These are phyloP conservation scores for Haplosporangium sp. DNA, from an alignment of 371 early-diverging fungal genomes.

Conservation along the genomic window DNA sequence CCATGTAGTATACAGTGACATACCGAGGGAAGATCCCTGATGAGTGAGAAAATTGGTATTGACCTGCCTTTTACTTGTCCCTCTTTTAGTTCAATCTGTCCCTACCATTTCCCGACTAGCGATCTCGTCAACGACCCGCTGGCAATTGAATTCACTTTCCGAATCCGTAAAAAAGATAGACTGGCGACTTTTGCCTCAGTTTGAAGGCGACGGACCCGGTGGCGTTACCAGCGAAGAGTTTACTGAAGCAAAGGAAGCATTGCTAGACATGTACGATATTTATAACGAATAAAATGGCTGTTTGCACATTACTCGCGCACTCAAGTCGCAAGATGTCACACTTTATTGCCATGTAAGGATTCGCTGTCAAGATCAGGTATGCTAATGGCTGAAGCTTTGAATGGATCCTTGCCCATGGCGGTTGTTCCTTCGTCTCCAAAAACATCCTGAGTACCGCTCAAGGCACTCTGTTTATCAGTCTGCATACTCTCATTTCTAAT, in stretches of 20 bases:
- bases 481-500: slow-evolving; percentile 2
- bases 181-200: slow-evolving; percentile 60
- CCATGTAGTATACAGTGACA: background rate
- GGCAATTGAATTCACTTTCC: slow-evolving; percentile 54
- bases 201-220: slow-evolving; percentile 58
- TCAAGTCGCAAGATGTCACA: background rate
- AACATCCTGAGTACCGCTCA: background rate
- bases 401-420: slow-evolving; percentile 21
- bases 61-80: background rate
- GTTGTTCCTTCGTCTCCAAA: background rate
- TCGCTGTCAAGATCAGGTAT: background rate
- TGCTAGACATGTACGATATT: slow-evolving; percentile 61
- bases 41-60: no score
- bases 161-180: slow-evolving; percentile 51
- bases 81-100: slow-evolving; percentile 21
- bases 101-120: slow-evolving; percentile 60
- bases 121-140: slow-evolving; percentile 56
- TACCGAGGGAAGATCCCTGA: no score
- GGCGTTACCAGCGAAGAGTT: slow-evolving; percentile 59
- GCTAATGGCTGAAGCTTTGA: slow-evolving; percentile 5
- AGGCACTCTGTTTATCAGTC: no score
- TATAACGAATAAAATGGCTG: slow-evolving; percentile 51
- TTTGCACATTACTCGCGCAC: background rate
- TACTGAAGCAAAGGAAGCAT: slow-evolving; percentile 59
- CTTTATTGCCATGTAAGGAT: background rate